Percentiles rank a stretch among this genome's conserved stretches.
Evolutionary conservation across 306 rosid genomes (phyloP).

Genomic region (Fragaria nilgerrensis): DNA sequence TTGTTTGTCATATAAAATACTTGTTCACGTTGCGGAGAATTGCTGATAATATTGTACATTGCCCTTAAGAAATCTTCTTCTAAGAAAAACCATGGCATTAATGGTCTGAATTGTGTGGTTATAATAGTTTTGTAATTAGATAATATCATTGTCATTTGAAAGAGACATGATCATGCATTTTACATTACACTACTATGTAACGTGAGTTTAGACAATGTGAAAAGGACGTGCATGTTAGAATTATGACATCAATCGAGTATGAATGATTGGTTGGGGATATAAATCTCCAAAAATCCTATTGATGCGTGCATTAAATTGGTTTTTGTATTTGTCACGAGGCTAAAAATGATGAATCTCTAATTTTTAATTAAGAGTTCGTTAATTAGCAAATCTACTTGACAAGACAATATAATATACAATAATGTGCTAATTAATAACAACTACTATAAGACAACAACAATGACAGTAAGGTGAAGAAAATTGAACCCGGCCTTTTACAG

Average conservation of each 20-base stretch:
- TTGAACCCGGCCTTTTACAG: too few relatives aligned
- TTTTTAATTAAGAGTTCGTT: not conserved
- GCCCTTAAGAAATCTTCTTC: too few relatives aligned
- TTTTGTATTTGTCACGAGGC: not conserved
- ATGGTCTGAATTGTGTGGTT: not conserved
- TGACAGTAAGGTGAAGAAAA: not conserved
- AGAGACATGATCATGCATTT: not conserved
- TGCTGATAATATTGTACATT: not conserved
- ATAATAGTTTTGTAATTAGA: not conserved
- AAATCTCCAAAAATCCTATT: not conserved
- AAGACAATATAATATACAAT: not conserved
- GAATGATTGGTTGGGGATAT: not conserved
- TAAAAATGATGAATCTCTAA: not conserved
- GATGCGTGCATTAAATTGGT: not conserved
- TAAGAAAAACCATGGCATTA: not conserved
- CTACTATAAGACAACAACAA: not conserved
- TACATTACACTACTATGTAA: not conserved
- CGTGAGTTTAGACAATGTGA: conserved; percentile 1
- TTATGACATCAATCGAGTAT: not conserved
- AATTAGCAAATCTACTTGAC: not conserved
- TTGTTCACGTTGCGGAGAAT: too few relatives aligned
- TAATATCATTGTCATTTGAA: not conserved
- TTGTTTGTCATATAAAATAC: too few relatives aligned
- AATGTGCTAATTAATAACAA: not conserved
- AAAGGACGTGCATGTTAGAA: conserved; percentile 10